Conservation (phyloP, 495 filamentous ascomycete species). For the Talaromyces proteolyticus region DNA sequence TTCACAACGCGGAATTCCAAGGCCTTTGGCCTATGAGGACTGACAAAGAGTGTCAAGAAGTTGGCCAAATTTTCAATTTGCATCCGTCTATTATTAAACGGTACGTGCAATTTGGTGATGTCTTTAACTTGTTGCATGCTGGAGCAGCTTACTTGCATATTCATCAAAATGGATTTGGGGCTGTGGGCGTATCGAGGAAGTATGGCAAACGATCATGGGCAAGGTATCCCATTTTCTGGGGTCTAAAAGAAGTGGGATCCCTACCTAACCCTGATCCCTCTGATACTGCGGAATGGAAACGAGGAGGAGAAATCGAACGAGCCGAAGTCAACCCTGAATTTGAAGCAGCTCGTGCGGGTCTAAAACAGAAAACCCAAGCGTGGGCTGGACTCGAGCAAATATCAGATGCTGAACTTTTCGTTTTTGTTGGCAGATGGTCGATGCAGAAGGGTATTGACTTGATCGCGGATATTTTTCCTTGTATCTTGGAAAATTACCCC, state of each 20-base stretch:
- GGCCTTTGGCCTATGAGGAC: constrained; percentile 64
- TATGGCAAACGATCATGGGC: constrained; percentile 62
- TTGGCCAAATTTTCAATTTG: constrained; percentile 58
- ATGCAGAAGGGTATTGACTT: constrained; percentile 67
- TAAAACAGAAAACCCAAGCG: constrained; percentile 55
- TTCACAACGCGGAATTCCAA: constrained; percentile 68
- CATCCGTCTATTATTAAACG: constrained; percentile 35
- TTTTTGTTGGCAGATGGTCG: constrained; percentile 68
- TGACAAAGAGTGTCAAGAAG: constrained; percentile 50
- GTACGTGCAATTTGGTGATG: constrained; percentile 65
- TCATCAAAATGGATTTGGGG: constrained; percentile 61
- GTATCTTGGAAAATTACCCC: constrained; percentile 52
- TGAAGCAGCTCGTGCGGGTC: constrained; percentile 39
- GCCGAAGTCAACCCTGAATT: constrained; percentile 41
- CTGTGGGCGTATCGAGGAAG: constrained; percentile 59
- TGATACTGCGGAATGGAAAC: constrained; percentile 52
- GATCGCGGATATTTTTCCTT: constrained; percentile 63
- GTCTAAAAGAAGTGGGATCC: constrained; percentile 53
- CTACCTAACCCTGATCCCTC: constrained; percentile 63
- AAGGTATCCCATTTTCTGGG: constrained; percentile 66
- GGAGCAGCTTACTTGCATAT: constrained; percentile 56
- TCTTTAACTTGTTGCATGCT: constrained; percentile 63
- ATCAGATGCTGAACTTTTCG: constrained; percentile 57
- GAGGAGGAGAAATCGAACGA: constrained; percentile 30
- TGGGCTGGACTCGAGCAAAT: constrained; percentile 59